A percentile compares a stretch with the other conserved stretches of the same genome.
These are phyloP conservation scores for Hirschfeldia incana DNA, from an alignment of 345 rosid genomes.

Conservation along the genomic window DNA sequence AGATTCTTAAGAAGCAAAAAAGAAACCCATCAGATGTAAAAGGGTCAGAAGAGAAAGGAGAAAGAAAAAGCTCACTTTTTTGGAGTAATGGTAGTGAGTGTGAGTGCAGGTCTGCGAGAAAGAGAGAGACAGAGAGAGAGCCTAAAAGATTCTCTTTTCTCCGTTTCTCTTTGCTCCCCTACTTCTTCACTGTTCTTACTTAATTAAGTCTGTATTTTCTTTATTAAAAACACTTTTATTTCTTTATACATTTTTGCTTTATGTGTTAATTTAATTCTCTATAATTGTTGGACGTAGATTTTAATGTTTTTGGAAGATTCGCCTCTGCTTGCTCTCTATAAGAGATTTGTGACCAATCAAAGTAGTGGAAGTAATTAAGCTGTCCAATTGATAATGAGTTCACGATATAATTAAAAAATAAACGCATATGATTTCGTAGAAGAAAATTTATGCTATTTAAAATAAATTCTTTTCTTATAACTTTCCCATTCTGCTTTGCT, in stretches of 20 bases:
- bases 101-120: slow-evolving; percentile 31
- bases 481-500: neutral
- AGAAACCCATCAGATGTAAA: slow-evolving; percentile 17
- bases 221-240: slow-evolving; percentile 4
- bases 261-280: slow-evolving; percentile 5
- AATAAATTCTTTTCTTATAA: too few relatives aligned
- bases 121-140: slow-evolving; percentile 20
- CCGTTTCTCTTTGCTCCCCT: slow-evolving; percentile 24
- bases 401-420: too few relatives aligned
- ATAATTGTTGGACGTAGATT: neutral
- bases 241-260: slow-evolving; percentile 5
- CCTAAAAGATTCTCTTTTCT: slow-evolving; percentile 30
- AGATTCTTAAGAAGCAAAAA: neutral
- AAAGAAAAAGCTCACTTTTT: slow-evolving; percentile 26
- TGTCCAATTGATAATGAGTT: slow-evolving; percentile 1
- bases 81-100: slow-evolving; percentile 26
- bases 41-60: neutral
- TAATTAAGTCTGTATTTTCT: neutral
- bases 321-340: slow-evolving; percentile 1
- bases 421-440: neutral
- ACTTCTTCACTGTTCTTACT: slow-evolving; percentile 25
- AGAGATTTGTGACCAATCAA: slow-evolving; percentile 11
- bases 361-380: slow-evolving; percentile 5
- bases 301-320: slow-evolving; percentile 32
- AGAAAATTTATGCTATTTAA: neutral